These are phyloP conservation scores for Jatropha multifida DNA, from an alignment of 441 rosid genomes.

Conservation along the genomic window DNA sequence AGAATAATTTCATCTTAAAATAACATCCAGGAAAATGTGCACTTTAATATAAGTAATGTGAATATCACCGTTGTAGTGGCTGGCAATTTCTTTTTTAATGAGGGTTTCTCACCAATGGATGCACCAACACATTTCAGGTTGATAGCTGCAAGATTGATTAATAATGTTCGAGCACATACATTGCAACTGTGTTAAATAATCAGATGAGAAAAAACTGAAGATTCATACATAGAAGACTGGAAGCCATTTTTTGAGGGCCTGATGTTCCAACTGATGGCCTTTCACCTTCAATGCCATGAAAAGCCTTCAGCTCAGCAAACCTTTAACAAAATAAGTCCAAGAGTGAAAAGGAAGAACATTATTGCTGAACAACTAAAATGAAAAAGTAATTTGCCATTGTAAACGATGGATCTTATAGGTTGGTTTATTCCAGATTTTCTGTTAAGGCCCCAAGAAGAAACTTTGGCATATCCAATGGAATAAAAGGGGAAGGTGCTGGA, in stretches of 20 bases:
- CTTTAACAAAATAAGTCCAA: slow-evolving; percentile 39
- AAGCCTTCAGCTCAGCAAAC: slow-evolving; percentile 70
- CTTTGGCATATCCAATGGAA: not conserved
- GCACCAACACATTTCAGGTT: slow-evolving; percentile 78
- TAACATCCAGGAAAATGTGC: not conserved
- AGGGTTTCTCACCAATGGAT: slow-evolving; percentile 77
- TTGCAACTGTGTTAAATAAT: not conserved
- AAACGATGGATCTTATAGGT: not conserved
- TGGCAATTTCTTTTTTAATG: slow-evolving; percentile 78
- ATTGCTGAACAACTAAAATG: not conserved
- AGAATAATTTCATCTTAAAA: slow-evolving; percentile 1
- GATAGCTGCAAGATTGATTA: slow-evolving; percentile 56
- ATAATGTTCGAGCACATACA: slow-evolving; percentile 5
- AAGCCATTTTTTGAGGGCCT: slow-evolving; percentile 81
- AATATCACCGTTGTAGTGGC: slow-evolving; percentile 69
- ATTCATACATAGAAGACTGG: slow-evolving; percentile 72
- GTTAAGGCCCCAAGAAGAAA: not conserved
- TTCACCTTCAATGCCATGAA: slow-evolving; percentile 82
- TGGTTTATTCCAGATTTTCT: not conserved
- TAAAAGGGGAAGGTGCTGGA: not conserved
- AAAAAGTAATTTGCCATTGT: not conserved
- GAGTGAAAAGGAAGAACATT: slow-evolving; percentile 10
- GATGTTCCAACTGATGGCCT: slow-evolving; percentile 46
- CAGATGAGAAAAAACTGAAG: slow-evolving; percentile 5
- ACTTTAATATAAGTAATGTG: slow-evolving; percentile 11